Base-by-base conservation (phyloP, 2,329 filamentous ascomycete genomes). In the Niveomyces coronatus region DNA sequence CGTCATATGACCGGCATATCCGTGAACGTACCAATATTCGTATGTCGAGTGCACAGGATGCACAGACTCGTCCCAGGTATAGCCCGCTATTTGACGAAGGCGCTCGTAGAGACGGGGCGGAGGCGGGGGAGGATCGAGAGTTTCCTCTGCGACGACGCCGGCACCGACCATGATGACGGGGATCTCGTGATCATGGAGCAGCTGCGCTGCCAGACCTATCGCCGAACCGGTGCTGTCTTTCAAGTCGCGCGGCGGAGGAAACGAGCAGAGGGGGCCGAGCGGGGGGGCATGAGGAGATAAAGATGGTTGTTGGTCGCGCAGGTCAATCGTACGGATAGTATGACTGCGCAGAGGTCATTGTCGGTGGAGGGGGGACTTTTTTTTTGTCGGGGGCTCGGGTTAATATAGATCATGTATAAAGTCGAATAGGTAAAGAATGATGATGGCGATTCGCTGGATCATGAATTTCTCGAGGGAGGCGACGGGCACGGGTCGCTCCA, bases 1-100 rank as follows among this genome's bases (percentile, higher is more conserved):
- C n/a, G n/a, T n/a, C 23, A 14, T n/a, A 33, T n/a, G 20, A 39
- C 15, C 17, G 18, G 35, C 13, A 17, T 29, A 14, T 32, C 18
- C 26, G 13, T 18, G 14, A 19, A 51, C 61, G 51, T 64, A 78
- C 86, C 88, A 96, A 64, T 88, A 87, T 57, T 93, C 86, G 61
- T 94, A 95, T 50, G 79, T 85, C 35, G 74, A 73, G 53, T 79
- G 76, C 40, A 71, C 64, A 9, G 74, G 74, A 18, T 60, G 58
- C 41, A 53, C 57, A 11, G 72, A 68, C 47, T 84, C 80, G 57
- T 87, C 81, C 83, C 83, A 88, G 6, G 72, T 76, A 55, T 85
- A 87, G 37, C 82, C 82, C 31, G 79, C 70, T 46, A 88, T 70
- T 55, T 85, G 80, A 45, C 74, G 70, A 47, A 88, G 68, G 35